Base-by-base conservation (phyloP, 2,329 filamentous ascomycete species). In the Pyrenophora seminiperda region DNA sequence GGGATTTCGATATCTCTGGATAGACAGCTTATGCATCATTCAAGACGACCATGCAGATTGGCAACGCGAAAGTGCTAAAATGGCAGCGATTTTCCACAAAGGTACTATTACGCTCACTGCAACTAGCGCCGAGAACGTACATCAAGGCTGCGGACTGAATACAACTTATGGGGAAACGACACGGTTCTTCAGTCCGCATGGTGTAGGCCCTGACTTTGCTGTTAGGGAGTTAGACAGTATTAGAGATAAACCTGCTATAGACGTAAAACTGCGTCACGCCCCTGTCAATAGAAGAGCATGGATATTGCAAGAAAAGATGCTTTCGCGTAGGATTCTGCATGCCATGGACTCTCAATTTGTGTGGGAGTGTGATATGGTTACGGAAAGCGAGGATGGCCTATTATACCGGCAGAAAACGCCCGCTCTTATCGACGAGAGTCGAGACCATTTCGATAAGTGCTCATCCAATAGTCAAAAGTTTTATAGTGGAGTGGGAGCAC, bases 241-340 rank as follows among this genome's bases (percentile, higher is more conserved):
- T n/a, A n/a, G n/a, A n/a, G n/a, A n/a, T n/a, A n/a, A n/a, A n/a
- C n/a, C n/a, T n/a, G n/a, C n/a, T n/a, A n/a, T n/a, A n/a, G n/a
- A n/a, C n/a, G n/a, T n/a, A n/a, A 18, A 31, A 24, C 36, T 39
- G 11, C 17, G 11, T 2, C 2, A 32, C 18, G 39, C 18, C 14
- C 46, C 39, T 5, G 41, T 42, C 6, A 20, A 18, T 11, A n/a
- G 9, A 18, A 27, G 47, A n/a, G 47, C 47, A 11, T 50, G 47
- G 47, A 50, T 42, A 31, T 14, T 44, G 10, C 47, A 50, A 34
- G 40, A 50, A 3, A 22, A 42, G 15, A 6, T 44, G 11, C 29
- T 50, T 9, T 50, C 47, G 6, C 41, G 27, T 7, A 27, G 47
- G 15, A 36, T 50, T 14, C 9, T 50, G 19, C 47, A 44, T 33